These are phyloP conservation scores for Termitomyces sp. DNA, from an alignment of 1,284 basidiomycete species.

Conservation along the genomic window DNA sequence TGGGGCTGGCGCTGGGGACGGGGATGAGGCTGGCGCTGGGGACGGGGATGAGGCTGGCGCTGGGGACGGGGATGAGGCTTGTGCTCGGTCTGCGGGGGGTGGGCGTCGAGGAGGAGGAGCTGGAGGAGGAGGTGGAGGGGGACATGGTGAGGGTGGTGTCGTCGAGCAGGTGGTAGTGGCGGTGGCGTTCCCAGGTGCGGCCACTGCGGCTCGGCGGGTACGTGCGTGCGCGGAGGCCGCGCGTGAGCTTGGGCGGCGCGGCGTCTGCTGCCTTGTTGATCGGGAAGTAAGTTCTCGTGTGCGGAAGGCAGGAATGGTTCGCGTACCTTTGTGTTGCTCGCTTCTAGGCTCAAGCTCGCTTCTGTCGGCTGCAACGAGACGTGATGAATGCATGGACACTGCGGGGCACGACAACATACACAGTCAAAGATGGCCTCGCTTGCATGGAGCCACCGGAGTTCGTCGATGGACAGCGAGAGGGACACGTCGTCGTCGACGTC, in stretches of 20 bases:
- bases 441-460: conserved; percentile 41
- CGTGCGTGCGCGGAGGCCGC: conserved; percentile 1
- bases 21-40: not conserved
- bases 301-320: not conserved
- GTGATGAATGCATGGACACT: not conserved
- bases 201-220: conserved; percentile 3
- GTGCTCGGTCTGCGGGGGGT: not conserved
- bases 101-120: conserved; percentile 1
- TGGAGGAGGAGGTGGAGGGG: conserved; percentile 3
- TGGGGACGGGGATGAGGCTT: conserved; percentile 11
- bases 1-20: not conserved
- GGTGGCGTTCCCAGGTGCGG: conserved; percentile 14
- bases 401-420: no score
- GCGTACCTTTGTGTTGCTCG: not conserved
- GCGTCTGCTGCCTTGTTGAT: not conserved
- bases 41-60: conserved; percentile 2
- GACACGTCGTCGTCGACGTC: conserved; percentile 24
- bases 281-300: not conserved
- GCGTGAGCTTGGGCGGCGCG: not conserved
- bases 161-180: conserved; percentile 17
- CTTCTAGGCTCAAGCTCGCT: not conserved
- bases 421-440: conserved; percentile 26
- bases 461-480: conserved; percentile 34
- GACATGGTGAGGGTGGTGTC: not conserved
- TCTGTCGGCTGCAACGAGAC: not conserved